Percentiles rank a stretch among this genome's conserved stretches.
These are phyloP conservation scores for Yamadazyma dendronema DNA, from an alignment of 1,139 yeast genomes.

Conservation along the genomic window DNA sequence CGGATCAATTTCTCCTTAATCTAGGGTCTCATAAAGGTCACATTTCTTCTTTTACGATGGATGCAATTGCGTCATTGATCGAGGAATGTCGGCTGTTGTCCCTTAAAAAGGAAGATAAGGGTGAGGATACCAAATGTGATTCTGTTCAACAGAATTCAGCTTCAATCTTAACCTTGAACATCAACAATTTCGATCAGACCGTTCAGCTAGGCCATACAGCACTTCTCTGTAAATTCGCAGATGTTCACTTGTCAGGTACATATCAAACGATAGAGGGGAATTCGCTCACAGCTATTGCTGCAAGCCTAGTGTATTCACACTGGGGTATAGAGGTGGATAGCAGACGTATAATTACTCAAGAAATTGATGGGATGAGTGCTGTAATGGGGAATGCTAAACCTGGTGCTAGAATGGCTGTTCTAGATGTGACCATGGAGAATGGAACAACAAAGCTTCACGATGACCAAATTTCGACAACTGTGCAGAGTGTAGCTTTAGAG, in stretches of 20 bases:
- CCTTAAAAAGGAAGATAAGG: neutral
- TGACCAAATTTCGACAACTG: constrained; percentile 7
- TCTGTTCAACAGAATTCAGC: constrained; percentile 1
- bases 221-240: constrained; percentile 2
- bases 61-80: constrained; percentile 6
- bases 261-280: neutral
- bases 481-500: constrained; percentile 15
- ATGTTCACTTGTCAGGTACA: constrained; percentile 3
- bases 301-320: neutral
- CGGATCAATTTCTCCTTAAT: constrained; percentile 19
- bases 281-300: neutral
- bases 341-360: constrained; percentile 2
- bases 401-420: constrained; percentile 1
- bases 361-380: constrained; percentile 4
- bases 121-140: neutral
- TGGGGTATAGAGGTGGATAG: neutral
- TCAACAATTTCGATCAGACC: constrained; percentile 16
- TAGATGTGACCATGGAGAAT: constrained; percentile 7
- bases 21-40: constrained; percentile 24
- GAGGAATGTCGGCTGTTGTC: neutral
- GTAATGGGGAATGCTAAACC: constrained; percentile 6
- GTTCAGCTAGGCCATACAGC: constrained; percentile 14
- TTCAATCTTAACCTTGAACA: constrained; percentile 10
- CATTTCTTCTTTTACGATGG: constrained; percentile 20
- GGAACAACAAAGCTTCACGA: constrained; percentile 6